These are phyloP conservation scores for Clonostachys rhizophaga DNA, from an alignment of 2,329 filamentous ascomycete species.

Conservation along the genomic window DNA sequence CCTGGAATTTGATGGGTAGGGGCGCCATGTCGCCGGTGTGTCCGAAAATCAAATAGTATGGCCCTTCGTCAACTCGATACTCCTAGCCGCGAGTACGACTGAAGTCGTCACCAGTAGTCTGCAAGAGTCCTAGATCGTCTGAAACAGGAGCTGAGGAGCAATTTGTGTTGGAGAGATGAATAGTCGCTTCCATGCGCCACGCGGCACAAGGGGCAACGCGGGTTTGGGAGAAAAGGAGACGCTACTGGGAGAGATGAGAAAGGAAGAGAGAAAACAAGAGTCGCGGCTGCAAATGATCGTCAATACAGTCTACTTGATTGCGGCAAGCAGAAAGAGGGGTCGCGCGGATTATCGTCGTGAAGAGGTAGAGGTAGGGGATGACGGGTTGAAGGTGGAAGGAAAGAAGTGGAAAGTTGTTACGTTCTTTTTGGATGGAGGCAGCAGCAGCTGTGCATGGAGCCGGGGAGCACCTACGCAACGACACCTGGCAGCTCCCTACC, in stretches of 20 bases:
- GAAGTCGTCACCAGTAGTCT: not conserved
- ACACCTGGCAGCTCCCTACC: too few species aligned
- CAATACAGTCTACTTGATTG: not conserved
- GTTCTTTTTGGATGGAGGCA: too few species aligned
- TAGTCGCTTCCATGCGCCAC: conserved; percentile 31
- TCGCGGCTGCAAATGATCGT: too few species aligned
- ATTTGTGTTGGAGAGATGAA: conserved; percentile 12
- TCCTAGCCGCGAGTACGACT: conserved; percentile 11
- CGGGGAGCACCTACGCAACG: too few species aligned
- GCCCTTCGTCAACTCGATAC: conserved; percentile 14
- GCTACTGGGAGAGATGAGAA: conserved; percentile 1
- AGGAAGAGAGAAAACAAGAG: not conserved
- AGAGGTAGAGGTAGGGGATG: not conserved
- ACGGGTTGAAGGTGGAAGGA: not conserved
- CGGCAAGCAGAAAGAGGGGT: not conserved
- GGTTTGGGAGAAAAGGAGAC: not conserved
- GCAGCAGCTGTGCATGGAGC: too few species aligned
- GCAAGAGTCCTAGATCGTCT: not conserved
- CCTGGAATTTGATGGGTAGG: conserved; percentile 89
- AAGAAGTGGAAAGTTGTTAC: not conserved
- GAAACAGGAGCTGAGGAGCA: not conserved
- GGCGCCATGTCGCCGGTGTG: conserved; percentile 49
- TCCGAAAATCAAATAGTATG: conserved; percentile 15
- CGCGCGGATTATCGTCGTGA: not conserved
- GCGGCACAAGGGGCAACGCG: conserved; percentile 12